Conservation (phyloP, 2,329 filamentous ascomycete species). For the Penicillium sp. region DNA sequence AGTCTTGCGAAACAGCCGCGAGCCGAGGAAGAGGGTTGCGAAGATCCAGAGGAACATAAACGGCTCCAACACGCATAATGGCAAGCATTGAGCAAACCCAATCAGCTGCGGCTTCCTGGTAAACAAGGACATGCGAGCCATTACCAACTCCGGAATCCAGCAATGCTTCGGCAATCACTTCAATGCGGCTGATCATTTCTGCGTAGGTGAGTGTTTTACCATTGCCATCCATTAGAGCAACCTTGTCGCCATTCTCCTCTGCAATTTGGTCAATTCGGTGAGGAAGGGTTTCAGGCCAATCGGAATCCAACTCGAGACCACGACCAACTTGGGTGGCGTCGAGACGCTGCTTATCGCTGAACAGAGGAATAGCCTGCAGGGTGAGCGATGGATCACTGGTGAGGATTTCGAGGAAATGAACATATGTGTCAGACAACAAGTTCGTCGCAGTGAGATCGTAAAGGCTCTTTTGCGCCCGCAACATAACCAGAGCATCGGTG, state of each 20-base stretch:
- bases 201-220: slow-evolving; percentile 7
- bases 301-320: not conserved
- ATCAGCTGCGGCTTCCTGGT: slow-evolving; percentile 10
- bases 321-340: not conserved
- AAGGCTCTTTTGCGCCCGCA: not conserved
- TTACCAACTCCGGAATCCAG: slow-evolving; percentile 1
- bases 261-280: slow-evolving; percentile 2
- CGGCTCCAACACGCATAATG: slow-evolving; percentile 8
- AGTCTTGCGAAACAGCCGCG: not conserved
- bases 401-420: too few relatives aligned
- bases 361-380: not conserved
- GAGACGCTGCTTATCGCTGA: not conserved
- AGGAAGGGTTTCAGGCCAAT: slow-evolving; percentile 4
- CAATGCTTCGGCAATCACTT: slow-evolving; percentile 8
- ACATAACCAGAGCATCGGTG: not conserved
- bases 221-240: slow-evolving; percentile 6
- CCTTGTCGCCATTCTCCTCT: not conserved
- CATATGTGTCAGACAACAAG: too few relatives aligned
- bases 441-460: not conserved
- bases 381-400: too few relatives aligned
- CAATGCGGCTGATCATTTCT: slow-evolving; percentile 3
- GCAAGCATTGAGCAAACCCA: slow-evolving; percentile 9
- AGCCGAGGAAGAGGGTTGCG: not conserved
- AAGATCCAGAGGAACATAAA: slow-evolving; percentile 10
- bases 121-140: slow-evolving; percentile 3